These are phyloP conservation scores for Bruguiera sexangula DNA, from an alignment of 345 rosid genomes.

Conservation along the genomic window DNA sequence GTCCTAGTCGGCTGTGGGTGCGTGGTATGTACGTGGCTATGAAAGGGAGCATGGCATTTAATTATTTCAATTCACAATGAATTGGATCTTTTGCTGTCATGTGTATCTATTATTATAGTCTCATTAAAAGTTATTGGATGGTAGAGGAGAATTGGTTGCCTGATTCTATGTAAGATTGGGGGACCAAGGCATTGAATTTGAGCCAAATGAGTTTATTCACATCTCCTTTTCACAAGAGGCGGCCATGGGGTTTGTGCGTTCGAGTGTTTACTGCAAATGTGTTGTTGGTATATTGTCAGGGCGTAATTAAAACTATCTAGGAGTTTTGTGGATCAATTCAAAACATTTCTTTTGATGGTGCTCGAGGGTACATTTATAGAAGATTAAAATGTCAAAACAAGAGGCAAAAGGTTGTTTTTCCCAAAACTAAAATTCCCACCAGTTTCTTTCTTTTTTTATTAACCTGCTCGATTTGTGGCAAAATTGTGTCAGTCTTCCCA, in stretches of 20 bases:
- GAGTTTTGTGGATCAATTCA: background rate
- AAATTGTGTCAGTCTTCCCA: too few species aligned
- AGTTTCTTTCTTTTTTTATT: too few species aligned
- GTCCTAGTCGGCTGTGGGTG: constrained; percentile 25
- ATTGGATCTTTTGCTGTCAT: background rate
- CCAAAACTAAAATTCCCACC: too few species aligned
- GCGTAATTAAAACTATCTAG: background rate
- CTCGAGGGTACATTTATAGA: too few species aligned
- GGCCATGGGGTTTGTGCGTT: constrained; percentile 7
- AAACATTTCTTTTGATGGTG: too few species aligned
- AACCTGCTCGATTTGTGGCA: too few species aligned
- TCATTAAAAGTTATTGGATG: background rate
- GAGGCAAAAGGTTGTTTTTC: too few species aligned
- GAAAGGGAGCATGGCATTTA: constrained; percentile 14
- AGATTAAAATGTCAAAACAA: too few species aligned
- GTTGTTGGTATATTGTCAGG: background rate
- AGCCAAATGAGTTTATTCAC: constrained; percentile 8
- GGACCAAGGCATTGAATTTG: constrained; percentile 22
- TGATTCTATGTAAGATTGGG: constrained; percentile 24
- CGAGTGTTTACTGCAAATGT: background rate
- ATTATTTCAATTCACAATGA: too few species aligned
- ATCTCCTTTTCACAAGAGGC: constrained; percentile 10
- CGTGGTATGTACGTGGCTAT: constrained; percentile 34
- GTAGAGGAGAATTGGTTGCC: constrained; percentile 11
- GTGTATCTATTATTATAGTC: background rate